Percentiles rank a stretch among this genome's conserved stretches.
These are phyloP conservation scores for Beauveria bassiana DNA, from an alignment of 2,329 filamentous ascomycete genomes.

Conservation along the genomic window DNA sequence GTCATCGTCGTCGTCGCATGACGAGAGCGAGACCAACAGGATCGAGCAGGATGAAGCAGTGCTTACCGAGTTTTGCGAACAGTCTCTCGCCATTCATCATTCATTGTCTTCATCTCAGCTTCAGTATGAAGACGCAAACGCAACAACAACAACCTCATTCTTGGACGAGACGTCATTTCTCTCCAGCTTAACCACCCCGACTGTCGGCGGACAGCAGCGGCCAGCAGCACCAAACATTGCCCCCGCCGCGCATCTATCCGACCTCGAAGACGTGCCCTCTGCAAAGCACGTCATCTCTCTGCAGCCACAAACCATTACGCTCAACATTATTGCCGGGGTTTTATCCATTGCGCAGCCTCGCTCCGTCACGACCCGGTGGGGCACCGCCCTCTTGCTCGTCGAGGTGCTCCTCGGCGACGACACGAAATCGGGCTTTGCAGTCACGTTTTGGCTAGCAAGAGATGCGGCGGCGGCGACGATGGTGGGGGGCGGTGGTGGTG, in stretches of 20 bases:
- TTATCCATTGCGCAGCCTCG: constrained; percentile 63
- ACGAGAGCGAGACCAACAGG: not conserved
- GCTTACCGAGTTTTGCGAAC: constrained; percentile 64
- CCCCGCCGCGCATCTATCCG: constrained; percentile 30
- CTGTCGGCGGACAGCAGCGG: constrained; percentile 5
- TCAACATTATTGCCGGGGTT: constrained; percentile 74
- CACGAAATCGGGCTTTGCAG: constrained; percentile 68
- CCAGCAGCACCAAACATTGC: constrained; percentile 18
- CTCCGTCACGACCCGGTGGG: constrained; percentile 59
- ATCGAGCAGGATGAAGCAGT: constrained; percentile 29
- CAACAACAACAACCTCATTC: constrained; percentile 22
- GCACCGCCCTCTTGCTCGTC: constrained; percentile 55
- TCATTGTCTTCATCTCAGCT: constrained; percentile 57
- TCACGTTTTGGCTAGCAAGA: constrained; percentile 72
- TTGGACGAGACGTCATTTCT: constrained; percentile 29
- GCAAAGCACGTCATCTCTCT: constrained; percentile 59
- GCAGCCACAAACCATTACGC: constrained; percentile 70
- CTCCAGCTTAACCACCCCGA: constrained; percentile 16
- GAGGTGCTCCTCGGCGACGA: constrained; percentile 82
- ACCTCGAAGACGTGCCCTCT: constrained; percentile 63
- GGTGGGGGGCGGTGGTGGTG: constrained; percentile 18
- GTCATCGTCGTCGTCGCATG: not conserved
- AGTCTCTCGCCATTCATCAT: constrained; percentile 66
- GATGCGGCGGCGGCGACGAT: constrained; percentile 19
- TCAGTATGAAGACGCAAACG: constrained; percentile 16